Evolutionary conservation across 2,329 filamentous ascomycete genomes (phyloP), one percentile per base, ranked within the genome.

Genomic region (Teratosphaeria gauchensis): DNA sequence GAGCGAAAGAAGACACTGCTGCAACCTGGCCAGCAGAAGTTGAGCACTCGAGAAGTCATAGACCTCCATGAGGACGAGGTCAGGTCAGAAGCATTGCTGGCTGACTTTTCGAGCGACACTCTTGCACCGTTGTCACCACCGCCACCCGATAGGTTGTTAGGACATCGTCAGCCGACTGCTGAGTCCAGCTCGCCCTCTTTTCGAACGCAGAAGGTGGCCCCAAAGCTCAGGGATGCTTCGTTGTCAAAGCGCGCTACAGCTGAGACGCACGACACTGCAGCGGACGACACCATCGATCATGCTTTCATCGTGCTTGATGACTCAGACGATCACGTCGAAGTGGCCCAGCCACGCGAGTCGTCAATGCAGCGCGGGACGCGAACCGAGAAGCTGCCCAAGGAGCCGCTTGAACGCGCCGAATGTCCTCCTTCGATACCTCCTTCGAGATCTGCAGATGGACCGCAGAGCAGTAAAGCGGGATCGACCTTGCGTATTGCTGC

Each of bases 401-500:
- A 9, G 19, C 5, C 19, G 9, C 19, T 8, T 48, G 42, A 11
- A 48, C 42, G 42, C 7, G 42, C n/a, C n/a, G 16, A 21, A 8
- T 19, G n/a, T 48, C 9, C 19, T 21, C 9, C n/a, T 21, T 8
- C 19, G 16, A n/a, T 8, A 6, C 9, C 6, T 21, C 19, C n/a
- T 48, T 8, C 19, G 16, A n/a, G 3, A 6, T 16, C 19, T 24
- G n/a, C 42, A 38, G 51, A 58, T n/a, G 56, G 30, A 53, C 54
- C 60, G 30, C 24, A 53, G 30, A 63, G 56, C 31, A 56, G 58
- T 38, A 59, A 59, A 56, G 35, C 57, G 24, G 55, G 69, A 62
- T 53, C 71, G 65, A 76, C 71, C 3, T 59, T 78, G 32, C 73
- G 73, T 1, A 63, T 79, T 8, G 68, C 74, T 12, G 65, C 66